Base-by-base conservation (phyloP, 2,329 filamentous ascomycete genomes). In the Alternaria arborescens region DNA sequence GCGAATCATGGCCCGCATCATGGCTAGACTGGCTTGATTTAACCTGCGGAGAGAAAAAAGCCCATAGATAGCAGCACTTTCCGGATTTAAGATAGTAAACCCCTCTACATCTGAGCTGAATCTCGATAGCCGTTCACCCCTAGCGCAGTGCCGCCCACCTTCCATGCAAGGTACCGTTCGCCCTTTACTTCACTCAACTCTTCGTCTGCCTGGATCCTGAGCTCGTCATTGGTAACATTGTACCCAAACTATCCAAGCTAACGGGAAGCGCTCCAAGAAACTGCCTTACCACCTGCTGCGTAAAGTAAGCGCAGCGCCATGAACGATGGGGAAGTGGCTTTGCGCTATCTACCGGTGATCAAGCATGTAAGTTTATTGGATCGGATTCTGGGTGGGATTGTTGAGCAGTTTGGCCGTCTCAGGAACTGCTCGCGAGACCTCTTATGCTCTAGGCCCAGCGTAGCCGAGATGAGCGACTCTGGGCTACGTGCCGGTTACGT, bases 151-250 rank as follows among this genome's bases (percentile, higher is more conserved):
- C 30, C 46, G 46, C 58, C 50, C 52, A 55, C 48, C 47, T 55
- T 44, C 61, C 61, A 71, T 71, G 69, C 69, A 71, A 71, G 69
- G 69, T 69, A 70, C 68, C 54, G 47, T 50, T 53, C 54, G 36
- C 14, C 53, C 8, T 40, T 5, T n/a, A 40, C n/a, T 40, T 40
- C 38, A 11, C 5, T 36, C 32, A 16, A 12, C 32, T 14, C 14
- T 14, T 14, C 32, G 8, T 18, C 26, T n/a, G 30, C 32, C 26
- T 52, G 32, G 16, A 30, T 47, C n/a, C 24, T 5, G 3, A 18
- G 26, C n/a, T 28, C 3, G 20, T n/a, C 8, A 12, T 50, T 50
- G 46, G 46, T 36, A 18, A 36, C 40, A 42, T 12, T 8, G 20
- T 24, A 24, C 14, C 20, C 20, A 14, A 5, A 42, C 20, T 24